Conservation (phyloP, 75 land plant genomes). For the Pinus albicaulis region DNA sequence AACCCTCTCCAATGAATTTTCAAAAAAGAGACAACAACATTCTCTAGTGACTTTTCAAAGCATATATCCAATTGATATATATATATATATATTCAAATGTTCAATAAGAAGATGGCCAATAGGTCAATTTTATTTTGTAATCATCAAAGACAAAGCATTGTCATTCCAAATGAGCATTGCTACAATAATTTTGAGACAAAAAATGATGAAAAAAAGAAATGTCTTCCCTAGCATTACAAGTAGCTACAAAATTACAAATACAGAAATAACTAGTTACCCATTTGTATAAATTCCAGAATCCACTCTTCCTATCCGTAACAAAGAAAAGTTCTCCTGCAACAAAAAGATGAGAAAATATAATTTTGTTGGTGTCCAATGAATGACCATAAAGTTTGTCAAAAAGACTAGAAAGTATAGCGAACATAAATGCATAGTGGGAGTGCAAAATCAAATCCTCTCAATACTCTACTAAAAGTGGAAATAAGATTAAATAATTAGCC, state of each 20-base stretch:
- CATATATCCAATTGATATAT: background rate
- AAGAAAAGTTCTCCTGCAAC: slow-evolving; percentile 85
- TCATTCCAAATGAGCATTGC: background rate
- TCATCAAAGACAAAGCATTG: background rate
- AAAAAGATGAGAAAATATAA: background rate
- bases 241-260: background rate
- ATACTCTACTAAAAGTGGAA: too few relatives aligned
- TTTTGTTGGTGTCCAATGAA: too few relatives aligned
- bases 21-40: background rate
- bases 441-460: too few relatives aligned
- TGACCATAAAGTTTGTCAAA: too few relatives aligned
- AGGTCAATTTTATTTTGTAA: background rate
- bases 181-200: background rate
- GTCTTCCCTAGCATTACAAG: background rate
- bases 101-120: too few relatives aligned
- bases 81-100: background rate
- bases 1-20: background rate
- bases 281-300: slow-evolving; percentile 87
- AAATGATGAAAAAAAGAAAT: background rate
- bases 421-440: too few relatives aligned
- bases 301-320: slow-evolving; percentile 72
- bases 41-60: background rate
- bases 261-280: slow-evolving; percentile 54
- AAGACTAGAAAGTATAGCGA: too few relatives aligned
- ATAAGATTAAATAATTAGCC: too few relatives aligned